A percentile compares a stretch with the other conserved stretches of the same genome.
Conservation (phyloP, 2,329 filamentous ascomycete genomes). For the Ilyonectria mors-panacis region DNA sequence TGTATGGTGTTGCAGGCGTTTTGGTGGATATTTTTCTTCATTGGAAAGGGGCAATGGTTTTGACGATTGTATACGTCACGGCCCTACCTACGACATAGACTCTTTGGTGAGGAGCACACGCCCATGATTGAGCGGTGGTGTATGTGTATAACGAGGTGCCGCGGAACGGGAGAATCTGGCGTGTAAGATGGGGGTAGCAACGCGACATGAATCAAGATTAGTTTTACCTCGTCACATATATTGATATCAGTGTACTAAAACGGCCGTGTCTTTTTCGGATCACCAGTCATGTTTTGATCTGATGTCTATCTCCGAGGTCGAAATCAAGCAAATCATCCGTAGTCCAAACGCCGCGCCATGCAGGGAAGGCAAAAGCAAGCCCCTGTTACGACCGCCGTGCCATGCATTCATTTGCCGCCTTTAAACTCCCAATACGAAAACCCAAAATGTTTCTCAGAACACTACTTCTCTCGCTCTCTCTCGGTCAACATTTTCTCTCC, state of each 20-base stretch:
- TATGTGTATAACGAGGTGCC: slow-evolving; percentile 39
- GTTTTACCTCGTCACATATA: not conserved
- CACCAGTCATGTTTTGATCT: not conserved
- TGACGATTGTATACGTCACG: slow-evolving; percentile 42
- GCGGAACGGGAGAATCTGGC: slow-evolving; percentile 18
- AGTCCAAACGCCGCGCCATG: slow-evolving; percentile 32
- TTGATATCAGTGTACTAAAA: no score
- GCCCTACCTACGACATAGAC: slow-evolving; percentile 43
- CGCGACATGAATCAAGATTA: slow-evolving; percentile 44
- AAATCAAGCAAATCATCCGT: slow-evolving; percentile 7
- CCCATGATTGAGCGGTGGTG: slow-evolving; percentile 39
- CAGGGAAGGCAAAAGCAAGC: slow-evolving; percentile 1
- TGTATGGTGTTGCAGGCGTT: slow-evolving; percentile 45
- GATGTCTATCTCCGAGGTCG: slow-evolving; percentile 3
- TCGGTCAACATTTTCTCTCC: not conserved
- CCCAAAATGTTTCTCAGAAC: not conserved
- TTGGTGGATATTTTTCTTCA: slow-evolving; percentile 7
- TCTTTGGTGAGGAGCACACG: slow-evolving; percentile 41
- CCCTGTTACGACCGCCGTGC: slow-evolving; percentile 1
- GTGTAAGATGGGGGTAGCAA: slow-evolving; percentile 37
- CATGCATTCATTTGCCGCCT: slow-evolving; percentile 8
- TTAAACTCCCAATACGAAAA: slow-evolving; percentile 26
- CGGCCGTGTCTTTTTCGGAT: not conserved
- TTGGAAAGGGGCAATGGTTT: slow-evolving; percentile 28
- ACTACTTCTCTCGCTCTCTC: not conserved